Evolutionary conservation across 129 eudicot genomes (phyloP).

Genomic region (Centella asiatica): DNA sequence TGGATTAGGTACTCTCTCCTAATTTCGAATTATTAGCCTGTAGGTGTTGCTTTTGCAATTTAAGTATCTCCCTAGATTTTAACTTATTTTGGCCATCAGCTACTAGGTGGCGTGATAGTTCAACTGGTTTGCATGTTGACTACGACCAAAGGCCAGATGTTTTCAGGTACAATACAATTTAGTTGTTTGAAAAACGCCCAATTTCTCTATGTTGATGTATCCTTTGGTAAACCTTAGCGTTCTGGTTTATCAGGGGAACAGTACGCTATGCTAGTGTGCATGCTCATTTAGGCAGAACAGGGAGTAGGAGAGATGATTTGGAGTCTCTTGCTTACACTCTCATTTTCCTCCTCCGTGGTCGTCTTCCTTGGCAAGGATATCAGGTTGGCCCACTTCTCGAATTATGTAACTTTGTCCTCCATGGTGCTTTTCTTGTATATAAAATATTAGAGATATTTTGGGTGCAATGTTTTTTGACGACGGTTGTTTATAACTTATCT

Average conservation of each 20-base stretch:
- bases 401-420: neutral
- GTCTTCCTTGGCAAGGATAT: slow-evolving; percentile 91
- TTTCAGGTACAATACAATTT: slow-evolving; percentile 42
- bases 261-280: slow-evolving; percentile 55
- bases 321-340: slow-evolving; percentile 95
- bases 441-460: too few species aligned
- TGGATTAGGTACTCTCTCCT: slow-evolving; percentile 54
- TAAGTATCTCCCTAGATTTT: slow-evolving; percentile 3
- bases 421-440: too few species aligned
- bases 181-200: neutral
- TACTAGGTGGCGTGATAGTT: slow-evolving; percentile 60
- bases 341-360: slow-evolving; percentile 78
- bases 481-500: too few species aligned
- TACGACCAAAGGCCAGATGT: slow-evolving; percentile 92
- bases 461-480: too few species aligned
- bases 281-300: slow-evolving; percentile 26
- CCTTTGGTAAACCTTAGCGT: neutral
- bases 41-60: neutral
- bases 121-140: slow-evolving; percentile 78
- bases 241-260: slow-evolving; percentile 62
- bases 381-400: slow-evolving; percentile 39
- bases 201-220: neutral
- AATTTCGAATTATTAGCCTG: neutral
- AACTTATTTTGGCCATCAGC: slow-evolving; percentile 33
- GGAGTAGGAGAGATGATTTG: slow-evolving; percentile 64